Conservation (phyloP, 495 filamentous ascomycete species). For the Glonium stellatum region DNA sequence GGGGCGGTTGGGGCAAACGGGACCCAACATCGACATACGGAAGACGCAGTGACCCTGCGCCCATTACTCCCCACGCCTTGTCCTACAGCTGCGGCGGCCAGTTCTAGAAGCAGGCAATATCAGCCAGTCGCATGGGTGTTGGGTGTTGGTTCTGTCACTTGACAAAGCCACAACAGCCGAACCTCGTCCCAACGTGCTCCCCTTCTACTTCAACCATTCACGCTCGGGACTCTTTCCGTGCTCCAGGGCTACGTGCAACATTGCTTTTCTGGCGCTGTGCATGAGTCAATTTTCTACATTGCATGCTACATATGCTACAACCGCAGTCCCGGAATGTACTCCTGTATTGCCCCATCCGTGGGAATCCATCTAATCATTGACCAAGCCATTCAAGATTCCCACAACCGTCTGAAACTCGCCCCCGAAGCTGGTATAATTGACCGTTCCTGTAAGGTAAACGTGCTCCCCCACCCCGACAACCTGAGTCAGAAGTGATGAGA, state of each 20-base stretch:
- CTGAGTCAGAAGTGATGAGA: slow-evolving; percentile 5
- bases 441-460: slow-evolving; percentile 15
- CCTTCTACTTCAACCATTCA: background rate
- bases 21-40: too few relatives aligned
- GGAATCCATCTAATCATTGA: slow-evolving; percentile 11
- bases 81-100: background rate
- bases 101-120: background rate
- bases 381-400: slow-evolving; percentile 11
- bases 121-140: background rate
- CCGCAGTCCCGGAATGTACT: slow-evolving; percentile 13
- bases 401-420: slow-evolving; percentile 15
- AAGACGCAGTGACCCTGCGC: too few relatives aligned
- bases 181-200: background rate
- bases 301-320: slow-evolving; percentile 15
- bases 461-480: slow-evolving; percentile 10
- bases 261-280: slow-evolving; percentile 1
- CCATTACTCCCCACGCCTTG: too few relatives aligned
- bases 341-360: background rate
- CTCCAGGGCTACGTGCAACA: background rate
- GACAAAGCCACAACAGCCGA: too few relatives aligned
- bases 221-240: background rate
- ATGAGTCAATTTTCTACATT: slow-evolving; percentile 18
- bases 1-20: background rate
- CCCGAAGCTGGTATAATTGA: slow-evolving; percentile 21
- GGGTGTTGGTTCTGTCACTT: too few relatives aligned